Conservation (phyloP, 139 green algal genomes). For the Coelastrella sp. region DNA sequence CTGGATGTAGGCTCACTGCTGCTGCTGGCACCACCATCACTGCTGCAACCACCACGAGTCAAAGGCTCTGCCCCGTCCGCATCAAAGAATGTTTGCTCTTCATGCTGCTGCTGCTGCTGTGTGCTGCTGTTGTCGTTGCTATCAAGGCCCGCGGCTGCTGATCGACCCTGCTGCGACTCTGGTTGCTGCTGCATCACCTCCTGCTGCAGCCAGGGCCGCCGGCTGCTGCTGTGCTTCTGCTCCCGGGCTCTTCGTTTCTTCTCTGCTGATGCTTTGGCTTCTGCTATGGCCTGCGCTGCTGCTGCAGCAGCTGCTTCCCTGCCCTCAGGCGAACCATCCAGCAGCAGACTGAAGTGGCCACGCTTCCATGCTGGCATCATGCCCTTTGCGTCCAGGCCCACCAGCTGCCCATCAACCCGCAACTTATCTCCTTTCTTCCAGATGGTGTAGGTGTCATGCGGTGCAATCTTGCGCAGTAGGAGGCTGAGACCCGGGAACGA, state of each 20-base stretch:
- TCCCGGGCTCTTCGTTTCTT: background rate
- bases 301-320: slow-evolving; percentile 38
- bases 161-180: background rate
- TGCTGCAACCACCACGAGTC: background rate
- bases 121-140: background rate
- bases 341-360: slow-evolving; percentile 82
- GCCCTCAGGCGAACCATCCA: slow-evolving; percentile 63
- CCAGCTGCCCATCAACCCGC: slow-evolving; percentile 58
- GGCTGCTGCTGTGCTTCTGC: slow-evolving; percentile 12
- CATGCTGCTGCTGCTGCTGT: slow-evolving; percentile 26
- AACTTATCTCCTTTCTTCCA: slow-evolving; percentile 57
- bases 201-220: background rate
- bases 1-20: background rate
- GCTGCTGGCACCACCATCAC: background rate
- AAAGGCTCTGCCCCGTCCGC: background rate
- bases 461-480: slow-evolving; percentile 79
- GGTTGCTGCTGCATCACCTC: background rate
- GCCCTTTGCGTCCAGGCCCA: slow-evolving; percentile 72
- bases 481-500: slow-evolving; percentile 72
- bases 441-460: slow-evolving; percentile 85
- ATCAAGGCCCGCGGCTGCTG: background rate
- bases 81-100: background rate
- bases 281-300: slow-evolving; percentile 16
- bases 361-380: slow-evolving; percentile 83
- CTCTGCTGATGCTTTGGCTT: background rate